phyloP scores from a whole-genome alignment of 805 yeast species.

The Maudiozyma barnettii region DNA sequence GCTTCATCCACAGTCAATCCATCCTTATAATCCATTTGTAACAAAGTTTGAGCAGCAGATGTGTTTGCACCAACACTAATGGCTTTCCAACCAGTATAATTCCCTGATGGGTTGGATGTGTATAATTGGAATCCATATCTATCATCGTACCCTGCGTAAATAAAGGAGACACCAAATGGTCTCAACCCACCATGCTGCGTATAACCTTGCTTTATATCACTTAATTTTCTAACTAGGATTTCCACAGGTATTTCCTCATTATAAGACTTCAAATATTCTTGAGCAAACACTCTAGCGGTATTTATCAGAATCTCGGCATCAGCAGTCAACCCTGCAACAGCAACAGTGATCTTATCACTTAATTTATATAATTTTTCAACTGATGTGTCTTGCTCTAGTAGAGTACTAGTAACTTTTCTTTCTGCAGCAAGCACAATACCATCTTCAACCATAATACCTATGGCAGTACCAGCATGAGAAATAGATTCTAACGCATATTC shows the following conservation, averaged over 20 bases:
- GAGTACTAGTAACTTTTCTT: conserved; percentile 84
- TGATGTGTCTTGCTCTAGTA: conserved; percentile 86
- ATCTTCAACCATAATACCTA: conserved; percentile 81
- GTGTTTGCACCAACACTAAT: conserved; percentile 95
- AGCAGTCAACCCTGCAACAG: conserved; percentile 97
- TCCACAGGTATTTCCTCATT: conserved; percentile 94
- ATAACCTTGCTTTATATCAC: conserved; percentile 94
- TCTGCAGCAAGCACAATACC: conserved; percentile 95
- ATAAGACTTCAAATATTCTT: conserved; percentile 73
- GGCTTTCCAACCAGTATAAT: conserved; percentile 97
- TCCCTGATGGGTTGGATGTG: conserved; percentile 95
- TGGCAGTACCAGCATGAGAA: conserved; percentile 95
- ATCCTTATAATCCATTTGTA: conserved; percentile 91
- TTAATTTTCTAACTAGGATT: conserved; percentile 72
- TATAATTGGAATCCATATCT: conserved; percentile 82
- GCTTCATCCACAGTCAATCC: conserved; percentile 68
- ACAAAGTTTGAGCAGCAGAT: conserved; percentile 88
- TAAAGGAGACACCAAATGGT: conserved; percentile 95
- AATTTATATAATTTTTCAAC: conserved; percentile 87
- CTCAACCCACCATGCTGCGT: conserved; percentile 98
- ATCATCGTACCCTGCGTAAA: conserved; percentile 93
- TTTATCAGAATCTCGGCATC: conserved; percentile 89
- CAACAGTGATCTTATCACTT: conserved; percentile 76
- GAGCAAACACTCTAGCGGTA: conserved; percentile 78
- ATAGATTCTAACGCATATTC: conserved; percentile 96